A percentile compares a stretch with the other conserved stretches of the same genome.
Evolutionary conservation across 2,329 filamentous ascomycete genomes (phyloP).

Genomic region (Leptosphaerulina australis): DNA sequence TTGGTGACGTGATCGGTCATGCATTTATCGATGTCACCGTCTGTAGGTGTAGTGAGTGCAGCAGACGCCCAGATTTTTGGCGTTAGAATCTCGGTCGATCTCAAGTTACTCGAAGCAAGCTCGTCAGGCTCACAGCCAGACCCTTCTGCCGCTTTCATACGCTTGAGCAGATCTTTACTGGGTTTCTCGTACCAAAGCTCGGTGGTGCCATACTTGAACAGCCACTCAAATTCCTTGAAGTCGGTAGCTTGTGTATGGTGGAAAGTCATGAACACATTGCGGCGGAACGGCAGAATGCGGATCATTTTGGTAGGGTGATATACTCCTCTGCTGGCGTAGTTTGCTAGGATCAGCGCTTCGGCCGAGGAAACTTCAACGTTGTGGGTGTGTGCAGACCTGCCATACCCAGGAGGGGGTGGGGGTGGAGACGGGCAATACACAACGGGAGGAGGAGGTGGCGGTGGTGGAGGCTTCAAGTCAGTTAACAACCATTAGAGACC

Average conservation of each 20-base stretch:
- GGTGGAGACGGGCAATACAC: slow-evolving; percentile 14
- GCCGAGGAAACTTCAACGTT: slow-evolving; percentile 20
- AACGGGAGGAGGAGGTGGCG: slow-evolving; percentile 15
- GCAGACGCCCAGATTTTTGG: slow-evolving; percentile 37
- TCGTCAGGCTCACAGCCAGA: slow-evolving; percentile 20
- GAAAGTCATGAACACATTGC: slow-evolving; percentile 31
- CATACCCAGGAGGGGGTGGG: slow-evolving; percentile 5
- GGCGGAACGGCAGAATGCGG: slow-evolving; percentile 32
- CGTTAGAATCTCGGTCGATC: slow-evolving; percentile 18
- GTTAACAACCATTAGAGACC: not conserved
- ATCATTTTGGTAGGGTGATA: slow-evolving; percentile 24
- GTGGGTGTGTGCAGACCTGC: slow-evolving; percentile 1
- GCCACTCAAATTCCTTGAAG: slow-evolving; percentile 39
- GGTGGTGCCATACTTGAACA: slow-evolving; percentile 32
- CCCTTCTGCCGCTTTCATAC: slow-evolving; percentile 12
- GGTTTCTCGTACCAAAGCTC: slow-evolving; percentile 44
- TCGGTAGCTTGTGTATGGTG: slow-evolving; percentile 34
- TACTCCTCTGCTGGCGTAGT: slow-evolving; percentile 28
- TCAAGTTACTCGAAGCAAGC: slow-evolving; percentile 19
- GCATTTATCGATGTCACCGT: slow-evolving; percentile 40
- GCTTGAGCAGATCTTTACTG: slow-evolving; percentile 16
- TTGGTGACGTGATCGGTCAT: slow-evolving; percentile 22
- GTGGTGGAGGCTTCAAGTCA: slow-evolving; percentile 15
- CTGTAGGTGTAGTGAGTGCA: slow-evolving; percentile 36
- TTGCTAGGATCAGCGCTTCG: slow-evolving; percentile 27